These are phyloP conservation scores for Solanum ossicruentum DNA, from an alignment of 257 asterid genomes.

Conservation along the genomic window DNA sequence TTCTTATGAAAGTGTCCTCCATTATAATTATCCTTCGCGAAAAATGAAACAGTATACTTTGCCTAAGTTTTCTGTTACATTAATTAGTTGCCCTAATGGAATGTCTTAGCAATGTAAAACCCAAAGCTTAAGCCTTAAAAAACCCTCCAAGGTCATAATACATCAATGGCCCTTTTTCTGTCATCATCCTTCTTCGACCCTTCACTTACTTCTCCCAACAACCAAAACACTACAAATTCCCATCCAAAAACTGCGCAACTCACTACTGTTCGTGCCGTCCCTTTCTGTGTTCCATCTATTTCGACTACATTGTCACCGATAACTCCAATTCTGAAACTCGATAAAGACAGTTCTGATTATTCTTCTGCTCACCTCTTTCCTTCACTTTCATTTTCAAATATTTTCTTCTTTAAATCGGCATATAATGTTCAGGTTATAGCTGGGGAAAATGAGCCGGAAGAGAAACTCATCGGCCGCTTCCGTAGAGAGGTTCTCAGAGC, in stretches of 20 bases:
- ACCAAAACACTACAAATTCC: not conserved
- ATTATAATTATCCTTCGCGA: no score
- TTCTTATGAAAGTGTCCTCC: no score
- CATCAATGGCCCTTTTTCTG: not conserved
- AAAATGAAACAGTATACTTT: no score
- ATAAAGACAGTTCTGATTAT: not conserved
- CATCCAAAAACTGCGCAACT: not conserved
- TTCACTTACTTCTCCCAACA: not conserved
- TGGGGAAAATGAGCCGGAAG: constrained; percentile 31
- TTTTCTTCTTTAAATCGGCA: constrained; percentile 21
- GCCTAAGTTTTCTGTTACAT: not conserved
- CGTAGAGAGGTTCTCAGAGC: constrained; percentile 31
- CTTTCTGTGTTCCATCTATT: not conserved
- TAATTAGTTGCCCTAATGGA: not conserved
- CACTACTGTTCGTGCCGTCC: not conserved
- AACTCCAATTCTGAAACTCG: not conserved
- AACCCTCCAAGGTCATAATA: not conserved
- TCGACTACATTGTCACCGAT: not conserved
- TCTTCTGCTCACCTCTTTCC: constrained; percentile 18
- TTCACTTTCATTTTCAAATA: constrained; percentile 24
- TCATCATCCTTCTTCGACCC: not conserved
- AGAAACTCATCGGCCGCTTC: constrained; percentile 30
- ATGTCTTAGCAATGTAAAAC: not conserved
- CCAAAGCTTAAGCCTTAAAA: not conserved
- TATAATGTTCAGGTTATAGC: constrained; percentile 30